phyloP scores from a whole-genome alignment of 257 asterid species.

The Petrea volubilis region DNA sequence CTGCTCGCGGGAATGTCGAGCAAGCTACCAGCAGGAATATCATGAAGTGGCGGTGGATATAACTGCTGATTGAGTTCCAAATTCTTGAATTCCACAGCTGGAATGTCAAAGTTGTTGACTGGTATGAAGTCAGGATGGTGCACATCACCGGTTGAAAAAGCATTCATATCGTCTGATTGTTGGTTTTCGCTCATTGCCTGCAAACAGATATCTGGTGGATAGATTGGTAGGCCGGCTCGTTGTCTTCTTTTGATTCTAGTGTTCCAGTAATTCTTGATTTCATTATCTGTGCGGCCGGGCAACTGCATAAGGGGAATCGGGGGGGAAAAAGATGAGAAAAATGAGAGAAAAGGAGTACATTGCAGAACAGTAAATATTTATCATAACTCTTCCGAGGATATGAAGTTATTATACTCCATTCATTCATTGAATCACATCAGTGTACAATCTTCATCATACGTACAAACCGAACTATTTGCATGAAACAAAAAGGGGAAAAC shows the following conservation, averaged over 20 bases:
- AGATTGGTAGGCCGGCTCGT: constrained; percentile 59
- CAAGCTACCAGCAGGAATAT: constrained; percentile 27
- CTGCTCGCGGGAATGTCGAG: constrained; percentile 37
- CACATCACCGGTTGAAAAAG: constrained; percentile 28
- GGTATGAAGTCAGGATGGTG: constrained; percentile 30
- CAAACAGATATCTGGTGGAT: constrained; percentile 47
- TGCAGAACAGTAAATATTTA: not conserved
- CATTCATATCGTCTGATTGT: constrained; percentile 25
- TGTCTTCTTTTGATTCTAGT: constrained; percentile 59
- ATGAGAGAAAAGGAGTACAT: not conserved
- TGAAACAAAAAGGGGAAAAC: not conserved
- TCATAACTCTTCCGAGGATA: not conserved
- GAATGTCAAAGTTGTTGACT: constrained; percentile 35
- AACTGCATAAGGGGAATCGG: constrained; percentile 42
- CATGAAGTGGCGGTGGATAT: constrained; percentile 26
- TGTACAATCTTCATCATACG: not conserved
- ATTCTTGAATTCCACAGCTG: constrained; percentile 42
- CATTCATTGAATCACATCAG: not conserved
- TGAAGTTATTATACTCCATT: not conserved
- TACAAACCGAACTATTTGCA: not conserved
- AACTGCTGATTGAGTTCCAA: constrained; percentile 32
- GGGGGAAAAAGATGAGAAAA: not conserved
- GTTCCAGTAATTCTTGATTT: constrained; percentile 68
- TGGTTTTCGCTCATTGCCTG: constrained; percentile 31
- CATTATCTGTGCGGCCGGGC: constrained; percentile 70